Conservation (phyloP, 2,329 filamentous ascomycete species). For the Coniochaeta ligniaria region DNA sequence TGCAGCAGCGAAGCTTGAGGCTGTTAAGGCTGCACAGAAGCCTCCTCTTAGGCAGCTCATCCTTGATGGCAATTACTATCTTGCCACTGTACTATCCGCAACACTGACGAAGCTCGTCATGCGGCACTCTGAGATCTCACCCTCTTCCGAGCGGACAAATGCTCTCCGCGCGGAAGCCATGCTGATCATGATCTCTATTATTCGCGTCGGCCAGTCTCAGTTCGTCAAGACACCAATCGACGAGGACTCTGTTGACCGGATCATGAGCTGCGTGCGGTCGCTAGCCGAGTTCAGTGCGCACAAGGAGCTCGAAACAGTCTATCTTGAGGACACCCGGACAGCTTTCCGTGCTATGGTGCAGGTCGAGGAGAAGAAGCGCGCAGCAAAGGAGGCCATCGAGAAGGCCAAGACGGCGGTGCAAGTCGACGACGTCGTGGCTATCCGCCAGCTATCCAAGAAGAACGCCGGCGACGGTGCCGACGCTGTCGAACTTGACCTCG, state of each 20-base stretch:
- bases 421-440: constrained; percentile 89
- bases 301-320: constrained; percentile 86
- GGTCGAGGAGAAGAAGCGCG: constrained; percentile 94
- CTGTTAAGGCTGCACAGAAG: constrained; percentile 94
- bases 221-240: constrained; percentile 97
- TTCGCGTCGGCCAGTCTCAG: constrained; percentile 96
- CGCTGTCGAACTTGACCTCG: constrained; percentile 82
- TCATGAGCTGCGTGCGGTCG: constrained; percentile 95
- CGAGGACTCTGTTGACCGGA: constrained; percentile 94
- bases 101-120: constrained; percentile 97
- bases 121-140: constrained; percentile 89
- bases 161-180: constrained; percentile 93
- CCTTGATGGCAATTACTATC: constrained; percentile 93
- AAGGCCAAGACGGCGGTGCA: constrained; percentile 92
- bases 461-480: constrained; percentile 74
- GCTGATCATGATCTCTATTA: constrained; percentile 99
- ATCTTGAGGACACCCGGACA: constrained; percentile 88
- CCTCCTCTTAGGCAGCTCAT: constrained; percentile 91
- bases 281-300: constrained; percentile 83
- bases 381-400: constrained; percentile 86
- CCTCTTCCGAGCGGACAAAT: constrained; percentile 81
- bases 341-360: constrained; percentile 97
- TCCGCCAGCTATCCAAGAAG: constrained; percentile 90
- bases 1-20: constrained; percentile 84
- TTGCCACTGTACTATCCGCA: constrained; percentile 89